Evolutionary conservation across 371 early-diverging fungal genomes (phyloP).

Genomic region (Mucor velutinosus): DNA sequence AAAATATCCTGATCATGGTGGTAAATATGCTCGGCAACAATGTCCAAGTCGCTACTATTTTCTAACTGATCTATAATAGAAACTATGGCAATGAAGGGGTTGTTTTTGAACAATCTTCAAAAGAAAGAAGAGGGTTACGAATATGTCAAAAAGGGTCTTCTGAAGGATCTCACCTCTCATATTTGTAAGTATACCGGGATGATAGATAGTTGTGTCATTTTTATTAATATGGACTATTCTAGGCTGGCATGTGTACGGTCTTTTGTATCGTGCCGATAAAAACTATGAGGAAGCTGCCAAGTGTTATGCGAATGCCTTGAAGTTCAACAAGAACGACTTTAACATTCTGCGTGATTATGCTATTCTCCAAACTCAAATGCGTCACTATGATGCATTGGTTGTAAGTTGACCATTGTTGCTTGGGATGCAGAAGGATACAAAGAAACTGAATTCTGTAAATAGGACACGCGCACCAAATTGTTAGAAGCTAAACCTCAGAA

Average conservation of each 20-base stretch:
- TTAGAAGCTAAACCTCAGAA: slow-evolving; percentile 71
- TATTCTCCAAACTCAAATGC: slow-evolving; percentile 85
- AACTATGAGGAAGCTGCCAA: slow-evolving; percentile 94
- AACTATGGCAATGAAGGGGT: slow-evolving; percentile 93
- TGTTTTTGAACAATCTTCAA: slow-evolving; percentile 86
- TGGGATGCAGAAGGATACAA: background rate
- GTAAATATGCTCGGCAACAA: slow-evolving; percentile 38
- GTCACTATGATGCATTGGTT: slow-evolving; percentile 83
- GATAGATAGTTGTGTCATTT: background rate
- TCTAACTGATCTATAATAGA: slow-evolving; percentile 51
- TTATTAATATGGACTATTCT: background rate
- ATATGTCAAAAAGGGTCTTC: slow-evolving; percentile 84
- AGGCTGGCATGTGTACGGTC: slow-evolving; percentile 97
- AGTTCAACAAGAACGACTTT: slow-evolving; percentile 89
- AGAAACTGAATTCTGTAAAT: background rate
- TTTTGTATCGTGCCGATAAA: slow-evolving; percentile 88
- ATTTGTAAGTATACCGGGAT: slow-evolving; percentile 62
- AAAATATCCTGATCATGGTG: slow-evolving; percentile 94
- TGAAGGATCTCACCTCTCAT: slow-evolving; percentile 79
- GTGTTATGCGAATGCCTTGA: slow-evolving; percentile 89
- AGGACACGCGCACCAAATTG: slow-evolving; percentile 73
- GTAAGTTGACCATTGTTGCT: slow-evolving; percentile 39
- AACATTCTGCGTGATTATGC: slow-evolving; percentile 91
- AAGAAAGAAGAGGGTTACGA: slow-evolving; percentile 92
- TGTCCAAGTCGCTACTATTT: background rate